Evolutionary conservation across 345 rosid genomes (phyloP).

Genomic region (Firmiana major): DNA sequence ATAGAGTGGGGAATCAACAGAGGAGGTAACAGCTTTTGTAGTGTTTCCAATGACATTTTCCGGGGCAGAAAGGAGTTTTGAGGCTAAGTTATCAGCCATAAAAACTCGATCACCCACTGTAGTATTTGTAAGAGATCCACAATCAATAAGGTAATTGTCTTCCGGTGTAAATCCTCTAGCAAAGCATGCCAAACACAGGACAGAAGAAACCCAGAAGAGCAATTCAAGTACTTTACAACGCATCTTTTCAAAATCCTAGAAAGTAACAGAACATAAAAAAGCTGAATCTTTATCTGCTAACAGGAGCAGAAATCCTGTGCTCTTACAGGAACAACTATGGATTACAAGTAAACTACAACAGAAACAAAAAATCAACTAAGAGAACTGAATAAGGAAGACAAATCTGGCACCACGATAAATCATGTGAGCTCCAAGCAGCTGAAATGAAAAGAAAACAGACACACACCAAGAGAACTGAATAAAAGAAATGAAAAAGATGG

Average conservation of each 20-base stretch:
- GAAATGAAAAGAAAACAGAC: background rate
- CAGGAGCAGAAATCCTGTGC: conserved; percentile 4
- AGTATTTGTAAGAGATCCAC: conserved; percentile 64
- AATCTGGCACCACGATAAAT: background rate
- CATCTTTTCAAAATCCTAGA: conserved; percentile 29
- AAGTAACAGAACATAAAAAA: background rate
- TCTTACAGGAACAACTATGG: background rate
- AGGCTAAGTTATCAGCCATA: conserved; percentile 52
- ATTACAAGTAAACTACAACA: background rate
- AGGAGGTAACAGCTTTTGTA: conserved; percentile 30
- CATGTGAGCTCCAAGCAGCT: conserved; percentile 3
- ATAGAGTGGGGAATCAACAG: conserved; percentile 52
- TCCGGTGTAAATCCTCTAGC: conserved; percentile 55
- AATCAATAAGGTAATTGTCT: conserved; percentile 71
- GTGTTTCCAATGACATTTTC: conserved; percentile 35
- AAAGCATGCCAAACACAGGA: conserved; percentile 37
- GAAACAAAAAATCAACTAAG: conserved; percentile 10
- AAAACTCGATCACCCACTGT: conserved; percentile 54
- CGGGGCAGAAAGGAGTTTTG: conserved; percentile 48
- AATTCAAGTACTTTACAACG: conserved; percentile 27
- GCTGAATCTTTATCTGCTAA: background rate
- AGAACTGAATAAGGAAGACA: background rate
- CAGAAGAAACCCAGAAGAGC: conserved; percentile 36
- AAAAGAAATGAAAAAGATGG: conserved; percentile 21
- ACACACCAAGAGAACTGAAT: conserved; percentile 5